Base-by-base conservation (phyloP, 768 basidiomycete species). In the Lactifluus echinatus region DNA sequence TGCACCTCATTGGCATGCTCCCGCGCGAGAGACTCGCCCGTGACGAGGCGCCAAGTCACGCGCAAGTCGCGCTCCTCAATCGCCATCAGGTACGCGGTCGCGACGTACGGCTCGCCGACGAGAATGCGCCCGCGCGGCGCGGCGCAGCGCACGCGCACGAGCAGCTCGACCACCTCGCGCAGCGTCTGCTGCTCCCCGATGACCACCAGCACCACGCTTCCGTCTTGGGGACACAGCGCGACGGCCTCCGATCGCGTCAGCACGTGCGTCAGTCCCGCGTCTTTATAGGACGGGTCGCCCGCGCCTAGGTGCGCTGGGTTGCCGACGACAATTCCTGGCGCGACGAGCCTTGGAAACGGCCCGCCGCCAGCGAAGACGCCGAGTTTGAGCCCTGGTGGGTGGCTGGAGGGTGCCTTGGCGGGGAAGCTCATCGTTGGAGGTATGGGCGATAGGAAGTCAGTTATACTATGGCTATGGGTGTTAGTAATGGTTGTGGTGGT, bases 91-190 rank as follows among this genome's bases (percentile, higher is more conserved):
- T 57, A 52, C 26, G 56, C 56, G 4, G 34, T 29, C 11, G 50
- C 56, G n/a, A 57, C 56, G 34, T 17, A 57, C 29, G 56, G 56
- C 29, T 57, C 56, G 12, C 50, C 50, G 15, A 51, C 24, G 14
- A 57, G 29, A 0, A 57, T 26, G 2, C 37, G 23, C 2, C 44
- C 45, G 7, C 21, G 45, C 43, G 50, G 50, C 1, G 5, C 15
- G 3, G 50, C 28, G 4, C n/a, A 29, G 19, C 56, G 42, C 42
- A 33, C 36, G 15, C 15, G 37, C 8, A 57, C 56, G n/a, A 52
- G 28, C 6, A 57, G 7, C 17, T 57, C 56, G 11, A 57, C 45
- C 3, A 52, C 45, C 36, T 57, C 44, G 15, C 50, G 44, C 37
- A 57, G 21, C 28, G 56, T 40, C 29, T 57, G 44, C 1, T 17